Evolutionary conservation across 2,329 filamentous ascomycete genomes (phyloP), one percentile per base, ranked within the genome.

Genomic region (Pyrenophora teres): DNA sequence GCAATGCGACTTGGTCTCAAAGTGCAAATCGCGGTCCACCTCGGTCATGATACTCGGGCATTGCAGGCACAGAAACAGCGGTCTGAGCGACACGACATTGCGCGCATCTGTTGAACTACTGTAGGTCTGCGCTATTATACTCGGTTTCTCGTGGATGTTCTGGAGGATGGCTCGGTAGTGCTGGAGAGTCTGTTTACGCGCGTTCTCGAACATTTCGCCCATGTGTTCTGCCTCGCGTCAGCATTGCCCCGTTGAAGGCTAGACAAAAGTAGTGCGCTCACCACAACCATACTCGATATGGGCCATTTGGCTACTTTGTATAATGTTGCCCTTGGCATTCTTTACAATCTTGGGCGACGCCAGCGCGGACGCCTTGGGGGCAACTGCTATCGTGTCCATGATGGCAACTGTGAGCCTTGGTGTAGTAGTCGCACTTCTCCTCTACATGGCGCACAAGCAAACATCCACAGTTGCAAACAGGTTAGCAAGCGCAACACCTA

Each of bases 161-260:
- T 86, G 81, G 33, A 92, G 78, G 53, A 90, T 83, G 66, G 84
- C 82, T 67, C 87, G 88, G 74, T 92, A 92, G 63, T 89, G 83
- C 48, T 84, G 79, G 54, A 89, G 84, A 16, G 87, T 87, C 56
- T 81, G 85, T 62, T 88, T 87, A 74, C 85, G 86, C 13, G 83
- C 82, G 56, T 86, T 83, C 56, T 84, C 83, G 39, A 91, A 79
- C 53, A 92, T 82, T 19, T 81, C 78, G 70, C 89, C 86, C 41
- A 90, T 81, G 73, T 92, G 89, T 70, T 90, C 89, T 92, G 65
- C 46, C 30, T 19, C 39, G 16, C 7, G 55, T 74, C 48, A 74
- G 68, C 48, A 23, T 30, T n/a, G 30, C 13, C 40, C 19, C 9
- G 10, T 23, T 23, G 6, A 9, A 27, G 9, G 32, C 15, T 13